Evolutionary conservation across 164 flowering plant genomes (phyloP), one percentile per base, ranked within the genome.

Genomic region (Dillenia suffruticosa): DNA sequence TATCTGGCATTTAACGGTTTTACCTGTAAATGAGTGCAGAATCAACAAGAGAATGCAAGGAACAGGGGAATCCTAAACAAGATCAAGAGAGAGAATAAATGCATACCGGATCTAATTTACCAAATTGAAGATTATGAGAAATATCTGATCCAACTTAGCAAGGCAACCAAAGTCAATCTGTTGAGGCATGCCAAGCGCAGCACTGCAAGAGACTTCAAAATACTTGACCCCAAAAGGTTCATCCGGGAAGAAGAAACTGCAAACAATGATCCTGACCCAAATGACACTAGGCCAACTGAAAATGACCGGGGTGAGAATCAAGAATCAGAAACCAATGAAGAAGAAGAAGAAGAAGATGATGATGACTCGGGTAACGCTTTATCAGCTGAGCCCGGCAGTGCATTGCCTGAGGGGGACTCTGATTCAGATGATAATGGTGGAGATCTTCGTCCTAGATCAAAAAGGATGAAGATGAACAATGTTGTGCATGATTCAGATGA

Each of bases 121-220:
- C 96, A 89, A 63, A 86, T 89, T 50, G 97, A 91, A 73, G 96
- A 85, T 66, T 87, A 80, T 43, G 96, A 91, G 68, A 91, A 78
- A 47, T 78, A 85, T 70, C 90, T 91, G 53, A 89, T 92, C 72
- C 86, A 75, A 57, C 90, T 87, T n/a, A 80, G 89, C 86, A 92
- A 87, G 70, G 72, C 68, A 44, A 87, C 76, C 64, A 89, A 89
- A 76, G 70, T 87, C 26, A 85, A 89, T 70, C 66, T 89, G 61
- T 59, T 87, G 78, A 82, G 88, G 80, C 79, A 86, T 54, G 93
- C 97, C 14, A 89, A 91, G 74, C 88, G 94, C 16, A 89, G 97
- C 80, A 85, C 88, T 13, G 63, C 84, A 8, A 70, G 94, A 63
- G 96, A 92, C 54, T 92, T 91, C 73, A 85, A 74, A 71, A 88